Percentiles rank a stretch among this genome's conserved stretches.
Evolutionary conservation across 75 land plant genomes (phyloP).

Genomic region (Pinus tabuliformis): DNA sequence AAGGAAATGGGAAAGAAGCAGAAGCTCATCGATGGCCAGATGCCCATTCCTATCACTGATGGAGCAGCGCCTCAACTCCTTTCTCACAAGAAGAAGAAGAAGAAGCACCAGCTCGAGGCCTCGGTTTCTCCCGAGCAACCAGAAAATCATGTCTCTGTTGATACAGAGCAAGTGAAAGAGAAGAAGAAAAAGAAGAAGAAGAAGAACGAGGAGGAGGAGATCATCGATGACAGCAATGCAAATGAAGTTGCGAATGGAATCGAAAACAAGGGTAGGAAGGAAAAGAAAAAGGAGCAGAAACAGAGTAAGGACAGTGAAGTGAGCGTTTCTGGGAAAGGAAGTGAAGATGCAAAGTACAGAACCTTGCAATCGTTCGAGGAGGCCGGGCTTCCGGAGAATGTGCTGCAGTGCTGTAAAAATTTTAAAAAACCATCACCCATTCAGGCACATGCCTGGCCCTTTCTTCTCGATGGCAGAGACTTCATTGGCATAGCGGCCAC

Average conservation of each 20-base stretch:
- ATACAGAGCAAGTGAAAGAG: neutral
- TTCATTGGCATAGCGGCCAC: conserved; percentile 93
- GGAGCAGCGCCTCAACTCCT: neutral
- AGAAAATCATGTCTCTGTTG: neutral
- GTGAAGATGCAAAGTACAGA: conserved; percentile 52
- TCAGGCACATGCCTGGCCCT: conserved; percentile 92
- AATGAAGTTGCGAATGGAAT: neutral
- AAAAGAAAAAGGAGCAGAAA: conserved; percentile 4
- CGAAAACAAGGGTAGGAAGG: neutral
- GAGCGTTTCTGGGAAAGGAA: conserved; percentile 54
- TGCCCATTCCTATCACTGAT: no score
- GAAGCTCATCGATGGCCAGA: no score
- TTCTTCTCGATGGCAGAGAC: conserved; percentile 83
- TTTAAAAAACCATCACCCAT: conserved; percentile 91
- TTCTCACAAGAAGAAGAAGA: neutral
- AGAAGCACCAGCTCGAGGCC: neutral
- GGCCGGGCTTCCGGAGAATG: conserved; percentile 48
- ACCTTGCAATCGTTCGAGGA: conserved; percentile 58
- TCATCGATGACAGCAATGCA: neutral
- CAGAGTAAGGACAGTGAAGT: conserved; percentile 4
- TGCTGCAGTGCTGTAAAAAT: conserved; percentile 70
- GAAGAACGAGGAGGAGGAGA: conserved; percentile 17
- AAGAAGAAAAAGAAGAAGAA: conserved; percentile 10
- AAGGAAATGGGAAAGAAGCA: no score
- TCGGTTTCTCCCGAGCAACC: neutral